Conservation (phyloP, 352 stramenopile species). For the Phytophthora foliorum region DNA sequence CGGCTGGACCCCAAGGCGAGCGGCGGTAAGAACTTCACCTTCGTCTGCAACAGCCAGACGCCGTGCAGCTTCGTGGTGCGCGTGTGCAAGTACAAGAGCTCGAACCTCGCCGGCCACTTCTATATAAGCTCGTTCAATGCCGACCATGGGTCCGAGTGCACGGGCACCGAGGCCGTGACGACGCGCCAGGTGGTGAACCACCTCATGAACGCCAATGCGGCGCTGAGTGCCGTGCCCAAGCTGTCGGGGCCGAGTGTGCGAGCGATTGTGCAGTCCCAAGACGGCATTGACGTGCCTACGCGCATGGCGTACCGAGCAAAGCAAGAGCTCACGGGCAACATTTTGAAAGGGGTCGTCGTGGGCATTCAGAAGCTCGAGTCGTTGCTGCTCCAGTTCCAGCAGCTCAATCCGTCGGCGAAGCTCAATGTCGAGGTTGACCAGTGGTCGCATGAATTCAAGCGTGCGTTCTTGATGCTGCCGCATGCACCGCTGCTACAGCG, state of each 20-base stretch:
- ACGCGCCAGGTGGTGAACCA: conserved; percentile 54
- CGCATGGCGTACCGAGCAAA: conserved; percentile 56
- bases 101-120: conserved; percentile 38
- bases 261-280: conserved; percentile 46
- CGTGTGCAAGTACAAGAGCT: conserved; percentile 43
- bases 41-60: conserved; percentile 55
- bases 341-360: conserved; percentile 42
- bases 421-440: conserved; percentile 44
- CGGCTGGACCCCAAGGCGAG: conserved; percentile 46
- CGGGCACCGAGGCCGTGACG: conserved; percentile 45
- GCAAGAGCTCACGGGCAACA: conserved; percentile 33
- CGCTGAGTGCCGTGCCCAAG: conserved; percentile 39
- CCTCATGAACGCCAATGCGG: conserved; percentile 37
- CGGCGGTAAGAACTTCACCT: conserved; percentile 63
- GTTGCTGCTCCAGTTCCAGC: conserved; percentile 52
- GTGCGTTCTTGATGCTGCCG: conserved; percentile 58
- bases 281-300: conserved; percentile 47
- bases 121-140: conserved; percentile 50
- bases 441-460: conserved; percentile 47
- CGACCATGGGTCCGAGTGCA: conserved; percentile 45
- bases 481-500: conserved; percentile 44
- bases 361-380: conserved; percentile 63
- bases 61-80: conserved; percentile 55
- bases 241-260: conserved; percentile 47
- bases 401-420: conserved; percentile 44